Evolutionary conservation across 2,329 filamentous ascomycete species (phyloP), one percentile per base, ranked within the genome.

Genomic region (Fusarium temperatum): DNA sequence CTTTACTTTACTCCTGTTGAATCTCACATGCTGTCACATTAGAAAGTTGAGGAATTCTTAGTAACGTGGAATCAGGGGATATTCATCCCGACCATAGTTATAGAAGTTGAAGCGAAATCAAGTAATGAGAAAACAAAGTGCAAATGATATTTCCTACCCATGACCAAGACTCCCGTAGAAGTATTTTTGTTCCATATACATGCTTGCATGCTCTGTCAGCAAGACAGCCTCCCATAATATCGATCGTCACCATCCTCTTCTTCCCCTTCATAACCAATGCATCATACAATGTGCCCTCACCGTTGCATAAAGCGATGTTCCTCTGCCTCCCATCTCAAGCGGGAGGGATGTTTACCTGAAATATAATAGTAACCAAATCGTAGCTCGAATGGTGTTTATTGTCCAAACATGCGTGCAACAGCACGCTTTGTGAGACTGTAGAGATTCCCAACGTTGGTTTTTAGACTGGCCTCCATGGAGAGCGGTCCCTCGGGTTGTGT

Each of bases 71-170:
- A 48, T 20, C 18, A 24, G 22, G 17, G 13, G 28, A 20, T 22
- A 26, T 22, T 26, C 20, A 42, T 38, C 39, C 28, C 28, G 28
- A 24, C 47, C 22, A 20, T 13, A 41, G 24, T 59, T 14, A 61
- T 18, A 12, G 15, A 41, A 28, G 9, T 15, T 15, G 26, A 9
- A 24, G 57, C 18, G 18, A 26, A 32, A 38, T 44, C 38, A 44
- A 35, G 47, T 45, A 68, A 42, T 30, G 62, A 57, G 48, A 72
- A 75, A 72, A 72, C 51, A 68, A 68, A 67, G 66, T 71, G 64
- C 65, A 73, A 55, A 74, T 77, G 73, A 78, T 78, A 77, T 78
- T 77, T 75, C 73, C 73, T 77, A 76, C 74, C 74, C 74, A 70
- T 77, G 62, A 76, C 74, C 75, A 66, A 65, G 73, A 77, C 75